Evolutionary conservation across 306 rosid genomes (phyloP).

Genomic region (Malus orientalis): DNA sequence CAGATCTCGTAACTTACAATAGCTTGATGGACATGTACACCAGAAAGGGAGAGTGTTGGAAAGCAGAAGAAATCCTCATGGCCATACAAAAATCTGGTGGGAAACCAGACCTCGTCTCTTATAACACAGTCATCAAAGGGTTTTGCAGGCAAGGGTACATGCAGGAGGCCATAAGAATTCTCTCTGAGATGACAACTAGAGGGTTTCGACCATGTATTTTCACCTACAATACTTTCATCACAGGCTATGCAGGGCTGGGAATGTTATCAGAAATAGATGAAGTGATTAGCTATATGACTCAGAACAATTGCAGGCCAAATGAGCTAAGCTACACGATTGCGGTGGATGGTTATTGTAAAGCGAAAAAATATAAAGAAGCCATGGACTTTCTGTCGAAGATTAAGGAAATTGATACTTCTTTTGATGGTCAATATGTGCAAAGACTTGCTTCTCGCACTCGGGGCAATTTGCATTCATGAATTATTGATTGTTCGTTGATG

Average conservation of each 20-base stretch:
- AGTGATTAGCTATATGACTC: constrained; percentile 76
- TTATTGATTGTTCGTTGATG: constrained; percentile 1
- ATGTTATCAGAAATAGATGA: constrained; percentile 74
- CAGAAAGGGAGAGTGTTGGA: constrained; percentile 75
- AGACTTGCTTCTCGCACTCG: constrained; percentile 61
- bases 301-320: constrained; percentile 68
- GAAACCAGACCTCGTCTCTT: constrained; percentile 76
- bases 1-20: constrained; percentile 73
- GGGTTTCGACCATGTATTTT: constrained; percentile 80
- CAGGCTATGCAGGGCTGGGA: constrained; percentile 58
- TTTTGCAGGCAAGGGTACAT: constrained; percentile 83
- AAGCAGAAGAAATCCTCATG: constrained; percentile 82
- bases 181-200: constrained; percentile 62
- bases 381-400: constrained; percentile 62
- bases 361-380: constrained; percentile 56
- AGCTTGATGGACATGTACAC: constrained; percentile 87
- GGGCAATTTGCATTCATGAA: constrained; percentile 21
- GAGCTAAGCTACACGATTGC: constrained; percentile 85
- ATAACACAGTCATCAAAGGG: constrained; percentile 78
- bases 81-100: constrained; percentile 51
- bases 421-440: constrained; percentile 43
- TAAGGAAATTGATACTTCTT: constrained; percentile 45
- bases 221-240: constrained; percentile 84
- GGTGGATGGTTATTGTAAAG: constrained; percentile 76
- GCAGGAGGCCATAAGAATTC: constrained; percentile 80